Evolutionary conservation across 345 rosid species (phyloP), one percentile per base, ranked within the genome.

Genomic region (Mallotus nudiflorus): DNA sequence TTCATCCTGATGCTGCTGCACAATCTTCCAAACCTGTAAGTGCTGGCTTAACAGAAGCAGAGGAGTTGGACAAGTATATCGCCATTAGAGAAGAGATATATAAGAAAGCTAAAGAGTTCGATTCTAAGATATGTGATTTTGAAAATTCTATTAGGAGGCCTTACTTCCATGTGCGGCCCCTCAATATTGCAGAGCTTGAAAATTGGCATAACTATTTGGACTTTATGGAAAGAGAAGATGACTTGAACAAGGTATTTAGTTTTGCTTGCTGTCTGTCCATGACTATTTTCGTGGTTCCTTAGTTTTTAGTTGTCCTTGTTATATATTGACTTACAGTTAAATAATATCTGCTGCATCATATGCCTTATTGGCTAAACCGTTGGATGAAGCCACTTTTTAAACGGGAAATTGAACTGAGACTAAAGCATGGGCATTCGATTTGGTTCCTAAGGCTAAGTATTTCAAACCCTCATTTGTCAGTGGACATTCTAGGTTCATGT

Each of bases 361-460:
- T 90, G 87, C 94, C 84, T 87, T 89, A 83, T 88, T 92, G 98
- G 98, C 95, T 91, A 88, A 87, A 85, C 82, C 89, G 91, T 91
- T 92, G 95, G 99, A 84, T 92, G 93, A 92, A 86, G 97, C 98
- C 81, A 89, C 90, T 83, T 92, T 83, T 95, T 79, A 77, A 86
- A 78, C 85, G 89, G 92, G 96, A 89, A 86, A 84, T 87, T 90
- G 90, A 86, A 86, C 91, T 92, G 98, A 89, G 90, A 89, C 92
- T 86, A 91, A 85, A 88, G 93, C 93, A 79, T 83, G 91, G 88
- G 76, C 87, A 85, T 88, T 88, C 91, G 74, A 81, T 88, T 86
- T 89, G 98, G 92, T 92, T 86, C 77, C 89, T 86, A 81, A 91
- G 95, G 95, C 91, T 91, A 91, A 96, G 98, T 96, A 89, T 80